Evolutionary conservation across 148 eudicot species (phyloP).

Genomic region (Vaccinium myrtillus): DNA sequence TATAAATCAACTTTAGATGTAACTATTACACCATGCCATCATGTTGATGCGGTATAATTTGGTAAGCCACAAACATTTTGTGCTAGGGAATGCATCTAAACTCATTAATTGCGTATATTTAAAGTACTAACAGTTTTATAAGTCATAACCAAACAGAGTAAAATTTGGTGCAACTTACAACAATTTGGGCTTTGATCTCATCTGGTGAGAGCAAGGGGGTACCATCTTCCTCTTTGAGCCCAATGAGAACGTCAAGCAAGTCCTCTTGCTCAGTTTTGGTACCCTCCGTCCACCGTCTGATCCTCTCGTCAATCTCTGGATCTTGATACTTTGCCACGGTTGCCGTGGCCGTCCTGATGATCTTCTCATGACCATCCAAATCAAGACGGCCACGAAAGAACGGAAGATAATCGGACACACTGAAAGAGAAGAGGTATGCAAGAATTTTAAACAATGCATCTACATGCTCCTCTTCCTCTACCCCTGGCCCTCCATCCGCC

Average conservation of each 20-base stretch:
- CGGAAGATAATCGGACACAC: conserved; percentile 27
- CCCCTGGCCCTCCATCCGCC: conserved; percentile 13
- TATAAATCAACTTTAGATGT: no score
- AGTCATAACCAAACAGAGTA: no score
- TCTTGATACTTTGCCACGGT: conserved; percentile 19
- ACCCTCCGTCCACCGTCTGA: conserved; percentile 22
- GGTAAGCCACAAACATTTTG: no score
- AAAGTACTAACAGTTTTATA: no score
- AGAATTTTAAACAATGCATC: conserved; percentile 17
- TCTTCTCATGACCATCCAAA: conserved; percentile 23
- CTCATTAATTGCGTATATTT: no score
- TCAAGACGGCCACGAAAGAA: conserved; percentile 17
- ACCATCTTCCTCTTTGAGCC: conserved; percentile 10
- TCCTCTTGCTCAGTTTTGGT: conserved; percentile 13
- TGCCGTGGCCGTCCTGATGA: neutral
- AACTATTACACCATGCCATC: no score
- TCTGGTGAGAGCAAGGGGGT: conserved; percentile 17
- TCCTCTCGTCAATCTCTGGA: conserved; percentile 18
- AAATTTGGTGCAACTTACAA: conserved; percentile 17
- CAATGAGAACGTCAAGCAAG: conserved; percentile 23
- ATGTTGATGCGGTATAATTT: no score
- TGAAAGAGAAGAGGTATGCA: conserved; percentile 3
- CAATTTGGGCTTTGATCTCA: conserved; percentile 31
- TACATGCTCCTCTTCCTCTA: conserved; percentile 16
- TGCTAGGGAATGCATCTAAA: no score